Evolutionary conservation across 495 filamentous ascomycete species (phyloP).

Genomic region (Talaromyces wortmannii): DNA sequence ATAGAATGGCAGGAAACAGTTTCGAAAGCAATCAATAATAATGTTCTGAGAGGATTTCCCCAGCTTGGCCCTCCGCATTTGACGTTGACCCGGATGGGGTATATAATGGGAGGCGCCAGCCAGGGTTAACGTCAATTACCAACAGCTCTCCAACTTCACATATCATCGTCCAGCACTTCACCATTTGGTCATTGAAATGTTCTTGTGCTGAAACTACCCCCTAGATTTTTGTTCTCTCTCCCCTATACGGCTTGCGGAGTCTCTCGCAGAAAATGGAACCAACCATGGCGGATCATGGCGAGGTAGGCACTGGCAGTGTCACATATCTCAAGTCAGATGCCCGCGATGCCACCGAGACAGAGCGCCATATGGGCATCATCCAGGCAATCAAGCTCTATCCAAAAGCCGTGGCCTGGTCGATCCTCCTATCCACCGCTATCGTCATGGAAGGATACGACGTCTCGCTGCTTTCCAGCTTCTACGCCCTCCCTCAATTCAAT

Average conservation of each 20-base stretch:
- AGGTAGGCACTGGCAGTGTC: not conserved
- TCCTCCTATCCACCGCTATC: slow-evolving; percentile 34
- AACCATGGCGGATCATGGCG: not conserved
- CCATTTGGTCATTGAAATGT: too few relatives aligned
- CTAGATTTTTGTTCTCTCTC: not conserved
- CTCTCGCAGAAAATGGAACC: not conserved
- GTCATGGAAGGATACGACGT: slow-evolving; percentile 48
- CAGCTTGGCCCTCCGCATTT: not conserved
- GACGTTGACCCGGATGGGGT: not conserved
- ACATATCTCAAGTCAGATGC: slow-evolving; percentile 16
- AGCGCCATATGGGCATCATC: slow-evolving; percentile 32
- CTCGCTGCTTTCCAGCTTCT: slow-evolving; percentile 31
- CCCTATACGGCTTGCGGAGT: not conserved
- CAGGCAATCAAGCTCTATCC: slow-evolving; percentile 40
- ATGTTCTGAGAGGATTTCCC: not conserved
- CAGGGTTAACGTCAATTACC: not conserved
- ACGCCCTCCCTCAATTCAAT: slow-evolving; percentile 29
- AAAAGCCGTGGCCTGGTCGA: slow-evolving; percentile 39
- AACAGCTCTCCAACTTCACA: not conserved
- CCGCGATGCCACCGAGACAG: slow-evolving; percentile 33
- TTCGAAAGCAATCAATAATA: not conserved
- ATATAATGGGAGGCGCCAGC: not conserved
- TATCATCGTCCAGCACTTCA: not conserved
- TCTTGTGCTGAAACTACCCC: not conserved
- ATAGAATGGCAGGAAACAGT: not conserved